Evolutionary conservation across 148 eudicot species (phyloP), one percentile per base, ranked within the genome.

Genomic region (Vaccinium vitisidaea): DNA sequence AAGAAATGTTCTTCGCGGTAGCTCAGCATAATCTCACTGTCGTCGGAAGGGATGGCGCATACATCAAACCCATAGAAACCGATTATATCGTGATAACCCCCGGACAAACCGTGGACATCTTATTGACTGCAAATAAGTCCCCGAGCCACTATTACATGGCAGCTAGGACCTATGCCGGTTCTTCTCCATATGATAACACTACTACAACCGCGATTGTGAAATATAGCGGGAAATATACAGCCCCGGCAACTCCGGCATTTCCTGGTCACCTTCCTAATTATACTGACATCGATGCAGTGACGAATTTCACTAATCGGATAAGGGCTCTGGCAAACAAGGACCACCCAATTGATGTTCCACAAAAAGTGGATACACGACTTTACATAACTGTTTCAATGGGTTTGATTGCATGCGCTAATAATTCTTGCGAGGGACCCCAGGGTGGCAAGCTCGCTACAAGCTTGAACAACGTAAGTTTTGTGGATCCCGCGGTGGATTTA

Each of bases 71-170:
- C 49, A 50, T 85, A 36, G 23, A 19, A 6, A 88, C 90, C 4
- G 54, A 46, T 27, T 85, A 79, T 78, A 85, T 85, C 58, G 58
- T 85, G 85, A 88, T 85, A 78, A 83, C 86, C 48, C 86, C 87
- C 2, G 87, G 89, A n/a, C 89, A 88, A 75, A 85, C 89, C 65
- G 74, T 88, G 84, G 90, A 88, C 59, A 30, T 86, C 9, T 77
- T 88, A 18, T 30, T 86, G 15, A 81, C 80, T 0, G 86, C 90
- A 49, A 77, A 86, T 79, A 84, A 88, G 59, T 15, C 46, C 8
- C 86, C 84, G 1, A 53, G 80, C 54, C 27, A 77, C 75, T 86
- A 88, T 77, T 86, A 86, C 83, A 86, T 88, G 75, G 88, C 86
- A 2, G 69, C 88, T 7, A 69, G 86, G 15, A 78, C 86, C 0